phyloP scores from a whole-genome alignment of 768 basidiomycete genomes.

The Lentinus brumalis region DNA sequence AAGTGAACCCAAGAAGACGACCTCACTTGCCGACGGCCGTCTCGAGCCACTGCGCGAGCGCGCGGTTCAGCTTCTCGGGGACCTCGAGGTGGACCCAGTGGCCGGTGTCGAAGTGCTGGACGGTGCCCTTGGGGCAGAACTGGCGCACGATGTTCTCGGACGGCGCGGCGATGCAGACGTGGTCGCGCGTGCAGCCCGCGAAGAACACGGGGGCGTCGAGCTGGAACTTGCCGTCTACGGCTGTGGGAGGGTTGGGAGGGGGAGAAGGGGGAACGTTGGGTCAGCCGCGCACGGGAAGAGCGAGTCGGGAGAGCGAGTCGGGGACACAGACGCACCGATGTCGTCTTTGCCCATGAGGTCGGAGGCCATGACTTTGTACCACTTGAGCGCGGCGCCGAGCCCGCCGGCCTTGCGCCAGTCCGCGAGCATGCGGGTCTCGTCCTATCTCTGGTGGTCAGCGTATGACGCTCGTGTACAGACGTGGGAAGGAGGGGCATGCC shows the following conservation, averaged over 20 bases:
- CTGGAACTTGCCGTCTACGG: slow-evolving; percentile 25
- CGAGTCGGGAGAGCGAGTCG: neutral
- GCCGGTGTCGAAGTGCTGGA: slow-evolving; percentile 37
- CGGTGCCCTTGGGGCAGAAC: slow-evolving; percentile 30
- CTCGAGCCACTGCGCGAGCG: slow-evolving; percentile 37
- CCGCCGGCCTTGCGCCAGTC: slow-evolving; percentile 34
- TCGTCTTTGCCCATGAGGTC: slow-evolving; percentile 33
- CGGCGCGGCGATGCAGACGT: slow-evolving; percentile 32
- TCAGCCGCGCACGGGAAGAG: neutral
- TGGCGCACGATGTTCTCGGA: slow-evolving; percentile 28
- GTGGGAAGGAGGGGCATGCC: slow-evolving; percentile 24
- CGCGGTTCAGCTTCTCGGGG: slow-evolving; percentile 36
- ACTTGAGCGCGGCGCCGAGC: slow-evolving; percentile 37
- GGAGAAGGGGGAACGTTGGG: neutral
- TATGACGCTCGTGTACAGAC: neutral
- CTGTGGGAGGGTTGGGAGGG: neutral
- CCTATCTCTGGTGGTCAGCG: slow-evolving; percentile 17
- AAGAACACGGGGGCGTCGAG: slow-evolving; percentile 42
- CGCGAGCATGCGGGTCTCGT: slow-evolving; percentile 30
- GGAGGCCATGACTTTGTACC: slow-evolving; percentile 36
- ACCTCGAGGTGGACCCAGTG: slow-evolving; percentile 42
- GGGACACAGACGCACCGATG: slow-evolving; percentile 26
- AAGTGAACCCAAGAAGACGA: no score
- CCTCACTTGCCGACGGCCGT: neutral
- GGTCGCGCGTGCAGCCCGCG: slow-evolving; percentile 38